Base-by-base conservation (phyloP, 768 basidiomycete genomes). In the Pisolithus orientalis region DNA sequence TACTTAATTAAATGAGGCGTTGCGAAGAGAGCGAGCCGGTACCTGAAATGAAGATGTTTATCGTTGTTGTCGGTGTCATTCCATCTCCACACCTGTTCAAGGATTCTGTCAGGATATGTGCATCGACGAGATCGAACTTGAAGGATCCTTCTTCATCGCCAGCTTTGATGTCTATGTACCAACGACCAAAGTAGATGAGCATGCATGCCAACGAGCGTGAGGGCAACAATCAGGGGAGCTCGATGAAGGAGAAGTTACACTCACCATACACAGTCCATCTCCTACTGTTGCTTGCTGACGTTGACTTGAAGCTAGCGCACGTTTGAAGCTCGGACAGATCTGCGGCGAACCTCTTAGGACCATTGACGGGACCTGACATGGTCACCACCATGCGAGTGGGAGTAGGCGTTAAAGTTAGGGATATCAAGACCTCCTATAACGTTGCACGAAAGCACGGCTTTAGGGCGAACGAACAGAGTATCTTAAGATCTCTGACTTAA, bases 91-190 rank as follows among this genome's bases (percentile, higher is more conserved):
- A 50, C n/a, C 31, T 9, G 31, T 32, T 10, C 31, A 32, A 9
- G 31, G 2, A 32, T 32, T 10, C 31, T 32, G 31, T 8, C 31
- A 10, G 31, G 9, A 9, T 9, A 32, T 32, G 31, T 32, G 31
- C 31, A 34, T 74, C 62, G 40, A 66, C 61, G 24, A 84, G 66
- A 11, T 60, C 59, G 29, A 83, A 68, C 49, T 82, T 75, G n/a
- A 87, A 66, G n/a, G 77, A 73, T 14, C 82, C 83, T 56, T 85
- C 84, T 47, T 85, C 84, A 27, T 85, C 83, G 27, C 83, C 83
- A 25, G 72, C 43, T 28, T 68, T 62, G n/a, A 83, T 61, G 47
- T 65, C 84, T 87, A 60, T 11, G 40, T n/a, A 31, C 14, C 6
- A 27, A 45, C 40, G 27, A 29, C 28, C 11, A 38, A 6, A 14